These are phyloP conservation scores for Penicillium verhagenii DNA, from an alignment of 495 filamentous ascomycete genomes.

Conservation along the genomic window DNA sequence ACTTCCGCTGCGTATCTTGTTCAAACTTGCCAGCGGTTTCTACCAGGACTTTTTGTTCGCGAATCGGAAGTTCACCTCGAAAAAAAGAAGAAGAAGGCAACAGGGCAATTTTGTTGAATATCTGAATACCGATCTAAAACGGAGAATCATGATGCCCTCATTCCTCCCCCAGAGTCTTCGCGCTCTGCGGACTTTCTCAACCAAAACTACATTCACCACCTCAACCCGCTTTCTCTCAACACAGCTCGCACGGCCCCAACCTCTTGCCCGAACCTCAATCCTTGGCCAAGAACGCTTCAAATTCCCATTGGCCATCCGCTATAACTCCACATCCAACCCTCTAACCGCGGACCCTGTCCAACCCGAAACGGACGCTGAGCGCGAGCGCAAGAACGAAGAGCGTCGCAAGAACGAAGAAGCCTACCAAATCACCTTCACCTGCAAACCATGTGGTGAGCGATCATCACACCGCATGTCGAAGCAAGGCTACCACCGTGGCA, in stretches of 20 bases:
- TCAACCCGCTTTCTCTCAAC: slow-evolving; percentile 18
- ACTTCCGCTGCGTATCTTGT: background rate
- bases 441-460: slow-evolving; percentile 74
- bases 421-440: slow-evolving; percentile 89
- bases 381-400: slow-evolving; percentile 28
- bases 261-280: slow-evolving; percentile 1
- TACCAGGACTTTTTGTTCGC: background rate
- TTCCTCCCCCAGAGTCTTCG: slow-evolving; percentile 19
- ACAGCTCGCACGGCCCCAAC: slow-evolving; percentile 5
- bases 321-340: slow-evolving; percentile 33
- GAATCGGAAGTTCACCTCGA: background rate
- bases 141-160: slow-evolving; percentile 16
- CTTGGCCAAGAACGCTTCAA: slow-evolving; percentile 1
- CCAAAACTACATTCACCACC: slow-evolving; percentile 7
- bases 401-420: slow-evolving; percentile 57
- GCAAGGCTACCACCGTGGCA: slow-evolving; percentile 89
- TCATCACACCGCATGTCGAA: slow-evolving; percentile 80
- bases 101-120: background rate
- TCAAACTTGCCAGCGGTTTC: no score
- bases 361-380: slow-evolving; percentile 29
- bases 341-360: slow-evolving; percentile 29
- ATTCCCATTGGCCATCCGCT: slow-evolving; percentile 16
- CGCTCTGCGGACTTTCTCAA: slow-evolving; percentile 14
- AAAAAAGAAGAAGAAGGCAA: background rate
- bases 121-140: background rate